Conservation (phyloP, 78 protist species). For the Mantamonas sphyraenae region DNA sequence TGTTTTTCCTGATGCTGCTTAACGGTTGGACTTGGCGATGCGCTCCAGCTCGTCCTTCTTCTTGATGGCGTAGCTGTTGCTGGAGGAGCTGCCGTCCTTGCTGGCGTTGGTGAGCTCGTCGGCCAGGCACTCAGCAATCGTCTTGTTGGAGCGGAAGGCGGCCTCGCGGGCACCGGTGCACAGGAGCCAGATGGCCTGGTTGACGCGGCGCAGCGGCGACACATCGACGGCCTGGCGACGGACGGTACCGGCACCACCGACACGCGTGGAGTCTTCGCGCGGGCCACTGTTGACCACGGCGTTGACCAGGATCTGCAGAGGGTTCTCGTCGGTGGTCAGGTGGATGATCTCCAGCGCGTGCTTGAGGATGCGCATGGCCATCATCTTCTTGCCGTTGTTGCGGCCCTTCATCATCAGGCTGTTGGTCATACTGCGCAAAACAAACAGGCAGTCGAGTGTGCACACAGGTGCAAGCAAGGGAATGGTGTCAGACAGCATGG, state of each 20-base stretch:
- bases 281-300: conserved; percentile 95
- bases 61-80: conserved; percentile 88
- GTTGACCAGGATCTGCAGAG: conserved; percentile 79
- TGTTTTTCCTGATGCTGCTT: conserved; percentile 1
- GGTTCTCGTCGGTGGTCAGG: conserved; percentile 96
- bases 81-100: conserved; percentile 81
- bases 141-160: conserved; percentile 98
- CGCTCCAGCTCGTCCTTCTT: conserved; percentile 81
- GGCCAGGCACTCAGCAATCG: conserved; percentile 98
- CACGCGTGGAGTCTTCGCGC: conserved; percentile 99
- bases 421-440: too few species aligned
- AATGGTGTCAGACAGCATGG: too few species aligned
- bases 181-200: conserved; percentile 91
- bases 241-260: conserved; percentile 98
- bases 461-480: too few species aligned
- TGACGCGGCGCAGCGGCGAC: conserved; percentile 99
- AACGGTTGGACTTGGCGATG: conserved; percentile 83
- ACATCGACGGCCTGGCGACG: conserved; percentile 99
- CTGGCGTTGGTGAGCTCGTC: conserved; percentile 99
- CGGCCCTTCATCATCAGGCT: conserved; percentile 97
- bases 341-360: conserved; percentile 98
- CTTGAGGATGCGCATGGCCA: conserved; percentile 96
- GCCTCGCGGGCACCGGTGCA: conserved; percentile 92
- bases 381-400: conserved; percentile 99
- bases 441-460: too few species aligned